These are phyloP conservation scores for Linum usitatissimum DNA, from an alignment of 345 rosid genomes.

Conservation along the genomic window DNA sequence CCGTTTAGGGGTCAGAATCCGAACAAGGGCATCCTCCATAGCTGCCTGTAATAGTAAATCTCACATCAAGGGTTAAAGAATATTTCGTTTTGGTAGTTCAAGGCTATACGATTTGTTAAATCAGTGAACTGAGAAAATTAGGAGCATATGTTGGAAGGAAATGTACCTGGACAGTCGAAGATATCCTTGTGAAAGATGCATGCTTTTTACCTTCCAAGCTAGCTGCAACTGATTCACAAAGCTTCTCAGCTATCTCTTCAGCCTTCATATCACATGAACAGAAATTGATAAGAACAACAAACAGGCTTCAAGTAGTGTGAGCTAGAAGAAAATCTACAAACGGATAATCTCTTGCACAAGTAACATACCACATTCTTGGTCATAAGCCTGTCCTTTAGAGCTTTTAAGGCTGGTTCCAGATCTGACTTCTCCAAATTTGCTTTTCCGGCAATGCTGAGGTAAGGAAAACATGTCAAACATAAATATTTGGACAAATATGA, in stretches of 20 bases:
- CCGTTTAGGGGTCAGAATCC: conserved; percentile 93
- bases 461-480: conserved; percentile 9
- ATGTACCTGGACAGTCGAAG: conserved; percentile 89
- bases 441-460: conserved; percentile 86
- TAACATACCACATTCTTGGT: conserved; percentile 95
- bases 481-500: not conserved
- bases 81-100: too few species aligned
- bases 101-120: not conserved
- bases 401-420: conserved; percentile 85
- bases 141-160: not conserved
- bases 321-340: conserved; percentile 1
- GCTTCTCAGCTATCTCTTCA: conserved; percentile 96
- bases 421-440: conserved; percentile 90
- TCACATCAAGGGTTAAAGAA: not conserved
- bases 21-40: conserved; percentile 94
- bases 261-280: conserved; percentile 39
- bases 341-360: not conserved
- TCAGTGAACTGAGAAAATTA: not conserved
- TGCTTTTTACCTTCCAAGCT: conserved; percentile 96
- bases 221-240: conserved; percentile 90
- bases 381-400: conserved; percentile 96
- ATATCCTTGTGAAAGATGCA: conserved; percentile 93
- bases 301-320: not conserved
- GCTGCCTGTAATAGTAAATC: conserved; percentile 48
- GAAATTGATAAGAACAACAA: conserved; percentile 6